Base-by-base conservation (phyloP, 345 rosid genomes). In the Turritis glabra region DNA sequence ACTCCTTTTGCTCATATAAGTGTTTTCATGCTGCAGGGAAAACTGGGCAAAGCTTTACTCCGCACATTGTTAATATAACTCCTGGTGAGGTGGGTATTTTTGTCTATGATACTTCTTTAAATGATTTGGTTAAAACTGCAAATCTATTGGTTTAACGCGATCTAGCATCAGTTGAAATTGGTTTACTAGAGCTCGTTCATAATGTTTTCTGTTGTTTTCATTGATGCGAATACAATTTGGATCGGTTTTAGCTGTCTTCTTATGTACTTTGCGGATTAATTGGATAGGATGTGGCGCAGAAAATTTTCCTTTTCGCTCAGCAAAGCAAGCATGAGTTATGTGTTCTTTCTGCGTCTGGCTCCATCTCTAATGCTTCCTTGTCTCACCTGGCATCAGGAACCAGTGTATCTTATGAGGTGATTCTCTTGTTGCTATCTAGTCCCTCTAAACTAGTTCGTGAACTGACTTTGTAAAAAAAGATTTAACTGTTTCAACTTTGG, bases 361-460 rank as follows among this genome's bases (percentile, higher is more conserved):
- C 93, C 54, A 82, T 95, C 70, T 86, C 92, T 59, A 89, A 80
- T 72, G 97, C 86, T 66, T 83, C 96, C 48, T 87, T 95, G 62
- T 84, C 88, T 69, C 97, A 95, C 81, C 88, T 89, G 35, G 91
- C 88, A 53, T 85, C 98, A 51, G 97, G 96, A 54, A 92, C 92
- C 76, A 87, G 55, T 78, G 84, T 87, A 63, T 81, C 93, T 26
- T 95, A 87, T 62, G 91, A 90, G 97, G 99, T 92, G 81, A 44
- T 60, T 56, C 51, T 64, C 53, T 77, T 65, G 41, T 30, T 66
- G 17, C 69, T 66, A 41, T 65, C 69, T 72, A 38, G 40, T 19
- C 12, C 52, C 67, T 71, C 13, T 64, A 4, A 69, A 33, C 46
- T 62, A 33, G 55, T 52, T 52, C 56, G 60, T 60, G 38, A 47